phyloP scores from a whole-genome alignment of 495 filamentous ascomycete species.

The Lophiotrema nucula region DNA sequence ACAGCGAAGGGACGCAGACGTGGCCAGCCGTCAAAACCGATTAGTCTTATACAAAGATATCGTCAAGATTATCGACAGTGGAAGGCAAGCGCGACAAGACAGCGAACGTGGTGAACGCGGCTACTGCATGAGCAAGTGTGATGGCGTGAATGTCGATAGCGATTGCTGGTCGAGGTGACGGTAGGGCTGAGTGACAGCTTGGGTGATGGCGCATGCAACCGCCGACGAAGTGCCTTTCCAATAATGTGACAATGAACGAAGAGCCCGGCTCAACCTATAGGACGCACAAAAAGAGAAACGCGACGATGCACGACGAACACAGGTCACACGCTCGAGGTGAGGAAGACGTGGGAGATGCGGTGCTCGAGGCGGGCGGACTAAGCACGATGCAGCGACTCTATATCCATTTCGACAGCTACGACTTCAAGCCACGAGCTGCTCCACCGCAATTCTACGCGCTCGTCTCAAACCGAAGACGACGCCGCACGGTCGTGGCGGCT shows the following conservation, averaged over 20 bases:
- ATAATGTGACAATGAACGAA: conserved; percentile 9
- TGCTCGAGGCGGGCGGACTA: not conserved
- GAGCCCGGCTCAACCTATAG: conserved; percentile 21
- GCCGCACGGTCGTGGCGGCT: conserved; percentile 22
- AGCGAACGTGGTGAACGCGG: conserved; percentile 7
- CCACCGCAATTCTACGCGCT: conserved; percentile 30
- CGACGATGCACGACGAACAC: conserved; percentile 9
- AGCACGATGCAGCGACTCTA: conserved; percentile 13
- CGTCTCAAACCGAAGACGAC: conserved; percentile 21
- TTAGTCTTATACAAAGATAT: no score
- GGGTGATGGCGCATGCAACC: conserved; percentile 11
- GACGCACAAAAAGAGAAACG: conserved; percentile 5
- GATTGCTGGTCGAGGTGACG: no score
- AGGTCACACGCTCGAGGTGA: conserved; percentile 6
- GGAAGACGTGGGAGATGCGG: not conserved
- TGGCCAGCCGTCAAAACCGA: conserved; percentile 25
- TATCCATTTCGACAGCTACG: conserved; percentile 14
- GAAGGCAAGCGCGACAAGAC: not conserved
- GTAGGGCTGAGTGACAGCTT: conserved; percentile 18
- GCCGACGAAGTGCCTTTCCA: conserved; percentile 4
- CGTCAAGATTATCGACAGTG: conserved; percentile 1
- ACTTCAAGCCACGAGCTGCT: no score
- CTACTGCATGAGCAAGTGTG: conserved; percentile 22
- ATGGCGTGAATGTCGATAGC: no score
- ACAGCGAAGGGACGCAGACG: conserved; percentile 14